Evolutionary conservation across 441 rosid species (phyloP), one percentile per base, ranked within the genome.

Genomic region (Melastoma candidum): DNA sequence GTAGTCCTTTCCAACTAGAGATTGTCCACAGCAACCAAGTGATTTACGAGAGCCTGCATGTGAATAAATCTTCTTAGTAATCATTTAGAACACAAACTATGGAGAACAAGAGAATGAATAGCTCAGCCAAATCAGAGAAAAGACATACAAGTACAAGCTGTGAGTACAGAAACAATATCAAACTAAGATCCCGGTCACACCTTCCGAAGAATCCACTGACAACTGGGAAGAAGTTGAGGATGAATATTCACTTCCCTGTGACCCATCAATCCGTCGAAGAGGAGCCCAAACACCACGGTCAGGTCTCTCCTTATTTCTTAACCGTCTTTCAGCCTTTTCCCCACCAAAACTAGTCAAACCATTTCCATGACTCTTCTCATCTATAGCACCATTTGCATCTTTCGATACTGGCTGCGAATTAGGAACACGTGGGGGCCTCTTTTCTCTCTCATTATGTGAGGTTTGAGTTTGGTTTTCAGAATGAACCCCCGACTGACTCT

Each of bases 281-380:
- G 66, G 54, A 39, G 88, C 70, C 93, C 88, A 79, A 9, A 74
- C 81, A 59, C 75, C 72, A 48, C 86, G 82, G 60, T 84, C 88
- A 51, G 85, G 81, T 49, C 79, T 74, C 59, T 84, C 93, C 73
- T 73, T 81, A 56, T 77, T 79, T 75, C 79, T 74, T 47, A 69
- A 55, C 46, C 85, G 82, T 59, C 73, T 78, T 71, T 79, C 85
- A 17, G 56, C 77, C 71, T 78, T 84, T 60, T 79, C 83, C 39
- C 64, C 64, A 10, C 63, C 45, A 26, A 48, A 73, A 55, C 71
- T 69, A 63, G 68, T 79, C 44, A 58, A 47, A 12, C 73, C 86
- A 68, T 53, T 76, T 47, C 73, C 71, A 51, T 46, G 50, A 68
- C 51, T 53, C 73, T 74, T 81, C 54, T 72, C 82, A 51, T 74